Base-by-base conservation (phyloP, 2,329 filamentous ascomycete species). In the Fusarium hostae region DNA sequence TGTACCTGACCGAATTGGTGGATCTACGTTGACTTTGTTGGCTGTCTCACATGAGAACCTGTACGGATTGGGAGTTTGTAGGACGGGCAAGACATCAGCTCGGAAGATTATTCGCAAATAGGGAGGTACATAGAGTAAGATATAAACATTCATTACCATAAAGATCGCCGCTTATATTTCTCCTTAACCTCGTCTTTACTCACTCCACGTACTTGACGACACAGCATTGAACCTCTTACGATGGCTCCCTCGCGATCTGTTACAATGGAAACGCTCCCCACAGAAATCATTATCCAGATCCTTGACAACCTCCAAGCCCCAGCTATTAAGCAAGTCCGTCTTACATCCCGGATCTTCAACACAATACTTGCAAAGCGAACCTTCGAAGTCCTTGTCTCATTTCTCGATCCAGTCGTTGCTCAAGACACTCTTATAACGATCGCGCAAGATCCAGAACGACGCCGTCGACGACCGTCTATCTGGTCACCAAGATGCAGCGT, bases 401-500 rank as follows among this genome's bases (percentile, higher is more conserved):
- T 81, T 60, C 59, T 79, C 28, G 75, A 81, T 65, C 73, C 75
- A 3, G 48, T 44, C 22, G 55, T 70, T 47, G 78, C 79, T 26
- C 56, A 73, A 39, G 48, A 59, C 28, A 78, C 75, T 28, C 66
- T 80, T 37, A 52, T 73, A 16, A 12, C 44, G 16, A 67, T 73
- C 16, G 72, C 77, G 9, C 58, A 67, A 26, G 72, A 78, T 51
- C 73, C 78, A 24, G 44, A 67, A 30, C 47, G 44, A 9, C 73
- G 79, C 12, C 70, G 69, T 12, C 69, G 66, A n/a, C 66, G 68
- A 10, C 66, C 63, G 2, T 75, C 77, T 15, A 76, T 81, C 59
- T 81, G 80, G 80, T 81, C 80, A 22, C 80, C 80, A n/a, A 63
- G 72, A n/a, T 81, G 80, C 71, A 68, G 70, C 41, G 78, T 81